Percentiles rank a stretch among this genome's conserved stretches.
These are phyloP conservation scores for Mycena olivaceomarginata DNA, from an alignment of 768 basidiomycete genomes.

Conservation along the genomic window DNA sequence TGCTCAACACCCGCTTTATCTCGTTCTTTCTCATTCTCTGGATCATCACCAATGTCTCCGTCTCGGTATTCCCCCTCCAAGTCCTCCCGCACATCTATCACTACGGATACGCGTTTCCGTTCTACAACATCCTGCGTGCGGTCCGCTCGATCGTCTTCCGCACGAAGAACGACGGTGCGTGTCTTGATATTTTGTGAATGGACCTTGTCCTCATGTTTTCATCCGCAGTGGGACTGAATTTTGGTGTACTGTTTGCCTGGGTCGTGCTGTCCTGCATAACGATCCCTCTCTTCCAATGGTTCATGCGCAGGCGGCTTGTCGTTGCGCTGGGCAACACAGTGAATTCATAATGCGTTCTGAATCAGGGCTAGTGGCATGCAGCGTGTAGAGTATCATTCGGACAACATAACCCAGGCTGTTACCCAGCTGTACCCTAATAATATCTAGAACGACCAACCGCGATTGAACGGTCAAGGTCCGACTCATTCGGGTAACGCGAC, in stretches of 20 bases:
- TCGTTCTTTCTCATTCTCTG: slow-evolving; percentile 78
- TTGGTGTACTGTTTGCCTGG: slow-evolving; percentile 77
- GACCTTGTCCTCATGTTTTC: neutral
- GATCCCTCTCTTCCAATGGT: slow-evolving; percentile 70
- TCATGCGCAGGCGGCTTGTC: slow-evolving; percentile 12
- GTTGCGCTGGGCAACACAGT: neutral
- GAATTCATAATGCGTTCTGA: neutral
- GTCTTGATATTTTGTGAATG: slow-evolving; percentile 12
- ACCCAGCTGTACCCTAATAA: too few species aligned
- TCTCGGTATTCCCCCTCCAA: slow-evolving; percentile 74
- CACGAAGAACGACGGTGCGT: slow-evolving; percentile 77
- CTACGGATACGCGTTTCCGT: slow-evolving; percentile 83
- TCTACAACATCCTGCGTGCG: slow-evolving; percentile 81
- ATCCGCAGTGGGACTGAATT: slow-evolving; percentile 74
- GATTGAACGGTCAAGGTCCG: too few species aligned
- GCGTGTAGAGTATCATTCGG: too few species aligned
- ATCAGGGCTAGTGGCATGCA: neutral
- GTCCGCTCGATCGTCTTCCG: slow-evolving; percentile 79
- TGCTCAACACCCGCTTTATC: slow-evolving; percentile 71
- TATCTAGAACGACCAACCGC: too few species aligned
- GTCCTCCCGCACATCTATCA: slow-evolving; percentile 74
- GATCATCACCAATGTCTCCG: slow-evolving; percentile 80
- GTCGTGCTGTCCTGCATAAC: slow-evolving; percentile 71
- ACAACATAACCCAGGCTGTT: too few species aligned
- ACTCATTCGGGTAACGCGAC: too few species aligned